Conservation (phyloP, 148 eudicot species). For the Simmondsia chinensis region DNA sequence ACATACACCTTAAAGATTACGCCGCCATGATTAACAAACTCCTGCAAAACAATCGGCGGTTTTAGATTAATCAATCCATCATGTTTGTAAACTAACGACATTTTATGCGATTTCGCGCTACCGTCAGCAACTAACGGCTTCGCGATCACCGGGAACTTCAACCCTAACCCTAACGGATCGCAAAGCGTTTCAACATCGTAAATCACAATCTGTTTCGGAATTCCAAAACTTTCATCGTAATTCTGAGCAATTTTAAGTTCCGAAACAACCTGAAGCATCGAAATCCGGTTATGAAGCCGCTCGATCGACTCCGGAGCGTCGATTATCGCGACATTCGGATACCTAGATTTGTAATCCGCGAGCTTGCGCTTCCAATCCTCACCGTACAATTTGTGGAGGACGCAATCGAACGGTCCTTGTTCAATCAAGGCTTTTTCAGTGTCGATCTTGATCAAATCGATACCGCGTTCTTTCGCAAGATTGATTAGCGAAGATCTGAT, state of each 20-base stretch:
- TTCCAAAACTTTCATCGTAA: constrained; percentile 19
- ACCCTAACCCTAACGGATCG: constrained; percentile 4
- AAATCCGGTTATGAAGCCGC: constrained; percentile 26
- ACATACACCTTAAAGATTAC: constrained; percentile 37
- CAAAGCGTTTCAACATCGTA: constrained; percentile 10
- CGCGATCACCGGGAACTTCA: constrained; percentile 34
- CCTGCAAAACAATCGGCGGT: constrained; percentile 30
- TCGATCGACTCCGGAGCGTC: constrained; percentile 28
- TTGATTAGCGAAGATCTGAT: constrained; percentile 13
- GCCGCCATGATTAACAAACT: constrained; percentile 35
- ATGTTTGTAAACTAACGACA: constrained; percentile 21
- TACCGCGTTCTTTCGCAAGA: constrained; percentile 12
- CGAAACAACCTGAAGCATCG: constrained; percentile 28
- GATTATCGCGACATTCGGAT: constrained; percentile 25
- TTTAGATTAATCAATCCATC: constrained; percentile 20
- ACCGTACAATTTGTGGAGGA: constrained; percentile 29
- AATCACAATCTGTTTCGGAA: constrained; percentile 29
- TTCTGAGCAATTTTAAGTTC: constrained; percentile 7
- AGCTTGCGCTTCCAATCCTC: constrained; percentile 27
- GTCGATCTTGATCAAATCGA: constrained; percentile 31
- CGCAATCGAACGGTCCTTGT: constrained; percentile 33
- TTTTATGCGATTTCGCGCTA: constrained; percentile 32
- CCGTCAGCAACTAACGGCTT: constrained; percentile 34
- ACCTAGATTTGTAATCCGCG: constrained; percentile 7
- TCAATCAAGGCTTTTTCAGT: constrained; percentile 18